These are phyloP conservation scores for Dillenia suffruticosa DNA, from an alignment of 164 flowering plant species.

Conservation along the genomic window DNA sequence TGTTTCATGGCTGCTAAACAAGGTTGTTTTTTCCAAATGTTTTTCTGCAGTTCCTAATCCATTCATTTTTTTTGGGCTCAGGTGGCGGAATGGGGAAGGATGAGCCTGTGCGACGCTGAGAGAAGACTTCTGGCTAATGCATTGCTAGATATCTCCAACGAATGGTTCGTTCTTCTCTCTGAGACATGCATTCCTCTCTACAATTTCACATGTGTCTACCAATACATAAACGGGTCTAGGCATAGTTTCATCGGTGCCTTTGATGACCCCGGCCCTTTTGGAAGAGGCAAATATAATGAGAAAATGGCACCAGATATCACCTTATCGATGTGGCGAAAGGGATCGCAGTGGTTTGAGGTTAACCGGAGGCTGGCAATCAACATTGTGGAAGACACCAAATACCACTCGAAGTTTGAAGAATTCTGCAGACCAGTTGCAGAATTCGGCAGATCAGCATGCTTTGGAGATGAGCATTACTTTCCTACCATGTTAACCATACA, in stretches of 20 bases:
- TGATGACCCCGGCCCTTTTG: slow-evolving; percentile 42
- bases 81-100: slow-evolving; percentile 43
- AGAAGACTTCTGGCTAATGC: slow-evolving; percentile 46
- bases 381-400: slow-evolving; percentile 31
- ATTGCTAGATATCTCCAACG: slow-evolving; percentile 40
- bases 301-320: slow-evolving; percentile 39
- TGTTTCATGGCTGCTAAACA: no score
- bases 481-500: slow-evolving; percentile 39
- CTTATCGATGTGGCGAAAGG: slow-evolving; percentile 43
- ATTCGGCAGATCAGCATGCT: slow-evolving; percentile 17
- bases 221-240: slow-evolving; percentile 26
- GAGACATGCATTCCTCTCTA: slow-evolving; percentile 48
- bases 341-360: slow-evolving; percentile 46
- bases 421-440: slow-evolving; percentile 24
- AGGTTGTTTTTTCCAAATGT: no score
- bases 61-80: background rate
- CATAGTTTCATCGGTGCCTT: slow-evolving; percentile 37
- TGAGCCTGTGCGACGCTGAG: slow-evolving; percentile 50
- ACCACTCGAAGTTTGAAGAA: slow-evolving; percentile 21
- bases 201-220: slow-evolving; percentile 31
- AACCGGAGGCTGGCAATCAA: slow-evolving; percentile 32
- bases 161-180: slow-evolving; percentile 39
- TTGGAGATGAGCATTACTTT: slow-evolving; percentile 46
- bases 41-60: no score
- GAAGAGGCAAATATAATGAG: slow-evolving; percentile 37